phyloP scores from a whole-genome alignment of 176 grass and related monocot genomes.

The Lolium multiflorum region DNA sequence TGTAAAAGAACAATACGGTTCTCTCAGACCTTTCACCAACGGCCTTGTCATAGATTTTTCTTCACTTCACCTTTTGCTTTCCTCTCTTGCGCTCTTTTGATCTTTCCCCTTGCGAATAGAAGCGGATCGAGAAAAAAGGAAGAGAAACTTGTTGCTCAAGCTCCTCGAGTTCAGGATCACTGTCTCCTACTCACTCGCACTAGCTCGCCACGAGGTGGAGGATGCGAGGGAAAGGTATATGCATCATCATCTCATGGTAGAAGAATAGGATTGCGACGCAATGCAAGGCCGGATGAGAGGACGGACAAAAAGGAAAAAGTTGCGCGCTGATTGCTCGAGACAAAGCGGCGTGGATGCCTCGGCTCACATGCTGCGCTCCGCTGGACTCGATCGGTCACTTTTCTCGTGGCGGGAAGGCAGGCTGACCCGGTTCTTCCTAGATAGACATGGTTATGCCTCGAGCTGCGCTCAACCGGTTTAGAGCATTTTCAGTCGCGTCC shows the following conservation, averaged over 20 bases:
- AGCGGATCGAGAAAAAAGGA: neutral
- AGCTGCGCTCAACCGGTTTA: no score
- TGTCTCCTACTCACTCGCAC: neutral
- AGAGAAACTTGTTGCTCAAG: constrained; percentile 44
- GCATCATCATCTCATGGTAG: neutral
- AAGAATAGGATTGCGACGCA: constrained; percentile 30
- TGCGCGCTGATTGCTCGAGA: constrained; percentile 28
- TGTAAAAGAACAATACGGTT: neutral
- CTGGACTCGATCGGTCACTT: neutral
- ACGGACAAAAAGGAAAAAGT: constrained; percentile 48
- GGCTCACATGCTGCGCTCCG: constrained; percentile 19
- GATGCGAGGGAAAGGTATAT: neutral
- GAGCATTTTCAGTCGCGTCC: no score
- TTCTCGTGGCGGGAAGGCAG: neutral
- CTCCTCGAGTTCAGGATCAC: constrained; percentile 19
- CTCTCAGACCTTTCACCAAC: neutral
- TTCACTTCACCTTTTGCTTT: neutral
- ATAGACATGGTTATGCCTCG: neutral
- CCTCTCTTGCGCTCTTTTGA: neutral
- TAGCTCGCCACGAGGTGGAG: neutral
- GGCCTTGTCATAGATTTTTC: neutral
- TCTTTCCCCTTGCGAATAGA: neutral
- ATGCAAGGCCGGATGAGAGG: constrained; percentile 23
- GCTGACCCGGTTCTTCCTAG: neutral
- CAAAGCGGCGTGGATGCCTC: constrained; percentile 36